A percentile compares a stretch with the other conserved stretches of the same genome.
Conservation (phyloP, 148 eudicot species). For the Silene uniflora region DNA sequence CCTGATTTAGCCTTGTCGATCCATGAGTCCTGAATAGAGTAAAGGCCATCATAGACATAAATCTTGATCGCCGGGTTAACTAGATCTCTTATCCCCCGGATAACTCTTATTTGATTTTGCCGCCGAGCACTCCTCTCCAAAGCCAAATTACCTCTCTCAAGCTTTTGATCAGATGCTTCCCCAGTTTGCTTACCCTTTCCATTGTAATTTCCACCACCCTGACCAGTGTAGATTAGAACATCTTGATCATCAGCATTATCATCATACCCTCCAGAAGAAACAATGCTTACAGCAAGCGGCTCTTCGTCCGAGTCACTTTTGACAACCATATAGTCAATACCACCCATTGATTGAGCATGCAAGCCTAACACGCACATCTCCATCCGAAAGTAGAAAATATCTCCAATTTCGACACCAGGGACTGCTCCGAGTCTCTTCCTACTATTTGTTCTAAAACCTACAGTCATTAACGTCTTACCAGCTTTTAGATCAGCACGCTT, state of each 20-base stretch:
- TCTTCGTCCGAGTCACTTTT: conserved; percentile 55
- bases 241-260: conserved; percentile 70
- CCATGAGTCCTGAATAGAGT: conserved; percentile 79
- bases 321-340: conserved; percentile 73
- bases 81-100: conserved; percentile 69
- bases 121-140: conserved; percentile 77
- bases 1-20: conserved; percentile 70
- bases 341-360: conserved; percentile 93
- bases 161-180: conserved; percentile 71
- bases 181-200: conserved; percentile 50
- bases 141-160: conserved; percentile 88
- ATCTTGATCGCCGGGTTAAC: conserved; percentile 39
- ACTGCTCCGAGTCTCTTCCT: conserved; percentile 66
- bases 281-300: conserved; percentile 80
- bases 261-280: conserved; percentile 86
- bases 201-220: conserved; percentile 74
- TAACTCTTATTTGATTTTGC: conserved; percentile 68
- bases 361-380: conserved; percentile 81
- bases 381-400: conserved; percentile 86
- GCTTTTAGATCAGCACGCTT: conserved; percentile 66
- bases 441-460: conserved; percentile 65
- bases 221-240: conserved; percentile 75
- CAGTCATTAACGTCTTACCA: conserved; percentile 50
- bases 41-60: conserved; percentile 84
- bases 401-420: conserved; percentile 87